Conservation (phyloP, 1,139 yeast genomes). For the Dujonia santamariae region DNA sequence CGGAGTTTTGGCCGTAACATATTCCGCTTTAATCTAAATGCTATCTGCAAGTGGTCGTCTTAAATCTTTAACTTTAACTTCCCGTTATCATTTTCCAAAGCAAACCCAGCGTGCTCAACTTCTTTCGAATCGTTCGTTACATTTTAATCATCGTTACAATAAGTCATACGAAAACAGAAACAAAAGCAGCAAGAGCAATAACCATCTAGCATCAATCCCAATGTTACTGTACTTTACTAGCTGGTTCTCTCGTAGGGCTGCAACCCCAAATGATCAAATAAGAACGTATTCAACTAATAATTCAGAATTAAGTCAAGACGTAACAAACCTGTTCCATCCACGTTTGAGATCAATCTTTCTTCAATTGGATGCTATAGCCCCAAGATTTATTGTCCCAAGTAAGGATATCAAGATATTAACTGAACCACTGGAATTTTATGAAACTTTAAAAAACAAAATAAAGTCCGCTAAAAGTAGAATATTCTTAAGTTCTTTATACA, state of each 20-base stretch:
- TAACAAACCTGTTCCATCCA: constrained; percentile 40
- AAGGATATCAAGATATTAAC: constrained; percentile 62
- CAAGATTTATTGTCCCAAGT: constrained; percentile 60
- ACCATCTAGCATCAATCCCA: constrained; percentile 3
- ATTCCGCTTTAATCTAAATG: too few relatives aligned
- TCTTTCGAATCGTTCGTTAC: too few relatives aligned
- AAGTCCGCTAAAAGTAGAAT: constrained; percentile 54
- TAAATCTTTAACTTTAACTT: too few relatives aligned
- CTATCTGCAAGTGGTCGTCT: too few relatives aligned
- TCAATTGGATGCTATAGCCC: constrained; percentile 65
- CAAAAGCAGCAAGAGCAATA: too few relatives aligned
- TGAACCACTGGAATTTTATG: constrained; percentile 70
- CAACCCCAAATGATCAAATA: constrained; percentile 5
- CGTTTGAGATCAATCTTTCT: constrained; percentile 46
- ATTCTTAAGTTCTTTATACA: constrained; percentile 80
- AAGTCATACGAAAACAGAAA: too few relatives aligned
- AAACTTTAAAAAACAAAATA: constrained; percentile 55
- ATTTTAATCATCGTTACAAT: too few relatives aligned
- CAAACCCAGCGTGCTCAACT: too few relatives aligned
- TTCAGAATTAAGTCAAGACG: constrained; percentile 9
- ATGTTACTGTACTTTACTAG: constrained; percentile 7
- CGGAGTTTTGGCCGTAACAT: too few relatives aligned
- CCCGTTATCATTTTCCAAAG: too few relatives aligned
- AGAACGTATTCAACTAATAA: constrained; percentile 30
- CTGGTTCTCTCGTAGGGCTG: constrained; percentile 5